These are phyloP conservation scores for Yamadazyma epiphylla DNA, from an alignment of 1,139 yeast species.

Conservation along the genomic window DNA sequence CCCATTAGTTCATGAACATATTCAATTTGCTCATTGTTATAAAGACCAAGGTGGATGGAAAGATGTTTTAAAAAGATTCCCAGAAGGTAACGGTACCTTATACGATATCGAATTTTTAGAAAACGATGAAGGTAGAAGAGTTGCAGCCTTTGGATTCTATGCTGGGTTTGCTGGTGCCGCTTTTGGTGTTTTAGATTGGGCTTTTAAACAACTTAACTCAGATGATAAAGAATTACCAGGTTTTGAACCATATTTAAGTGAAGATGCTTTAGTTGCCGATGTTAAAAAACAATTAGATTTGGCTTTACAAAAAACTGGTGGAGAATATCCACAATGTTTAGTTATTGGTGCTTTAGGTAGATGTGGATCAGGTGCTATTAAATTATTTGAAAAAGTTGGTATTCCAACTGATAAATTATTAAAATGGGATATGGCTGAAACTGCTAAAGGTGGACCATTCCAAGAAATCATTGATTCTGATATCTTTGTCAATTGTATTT, in stretches of 20 bases:
- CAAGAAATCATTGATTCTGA: conserved; percentile 84
- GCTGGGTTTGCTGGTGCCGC: conserved; percentile 99
- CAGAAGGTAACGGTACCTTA: conserved; percentile 83
- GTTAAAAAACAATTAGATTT: conserved; percentile 58
- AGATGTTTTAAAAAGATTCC: conserved; percentile 83
- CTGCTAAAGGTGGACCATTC: conserved; percentile 97
- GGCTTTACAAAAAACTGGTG: conserved; percentile 60
- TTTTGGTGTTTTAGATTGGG: conserved; percentile 90
- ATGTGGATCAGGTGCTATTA: conserved; percentile 98
- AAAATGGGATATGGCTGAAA: conserved; percentile 97
- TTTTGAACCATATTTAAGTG: conserved; percentile 79
- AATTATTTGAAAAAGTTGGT: conserved; percentile 77
- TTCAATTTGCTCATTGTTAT: conserved; percentile 98
- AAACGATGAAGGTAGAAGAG: conserved; percentile 94
- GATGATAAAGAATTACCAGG: conserved; percentile 66
- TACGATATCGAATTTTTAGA: conserved; percentile 94
- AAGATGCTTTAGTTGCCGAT: conserved; percentile 64
- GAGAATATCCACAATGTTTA: conserved; percentile 70
- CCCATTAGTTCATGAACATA: conserved; percentile 93
- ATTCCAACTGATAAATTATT: conserved; percentile 77
- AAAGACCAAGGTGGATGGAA: conserved; percentile 98
- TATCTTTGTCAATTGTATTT: conserved; percentile 92
- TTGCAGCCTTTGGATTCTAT: conserved; percentile 97
- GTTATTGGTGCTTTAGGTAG: conserved; percentile 98
- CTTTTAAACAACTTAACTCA: conserved; percentile 74